phyloP scores from a whole-genome alignment of 2,329 filamentous ascomycete genomes.

The Aureobasidium leucospermi region DNA sequence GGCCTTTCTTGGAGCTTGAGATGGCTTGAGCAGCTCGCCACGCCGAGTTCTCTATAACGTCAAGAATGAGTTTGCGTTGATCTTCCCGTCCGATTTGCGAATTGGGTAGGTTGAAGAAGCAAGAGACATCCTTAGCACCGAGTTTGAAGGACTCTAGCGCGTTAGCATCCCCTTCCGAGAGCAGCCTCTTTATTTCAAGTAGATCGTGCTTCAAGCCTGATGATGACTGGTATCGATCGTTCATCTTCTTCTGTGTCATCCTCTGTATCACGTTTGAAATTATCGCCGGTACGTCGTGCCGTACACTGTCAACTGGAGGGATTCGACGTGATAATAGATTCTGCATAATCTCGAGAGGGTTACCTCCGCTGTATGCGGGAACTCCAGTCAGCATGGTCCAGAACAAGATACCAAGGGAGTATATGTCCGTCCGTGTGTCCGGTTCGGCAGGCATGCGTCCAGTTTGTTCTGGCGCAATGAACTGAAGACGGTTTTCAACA shows the following conservation, averaged over 20 bases:
- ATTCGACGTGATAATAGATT: conserved; percentile 75
- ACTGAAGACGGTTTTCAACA: conserved; percentile 81
- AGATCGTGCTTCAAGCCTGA: conserved; percentile 81
- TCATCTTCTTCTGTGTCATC: conserved; percentile 82
- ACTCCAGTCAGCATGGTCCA: conserved; percentile 78
- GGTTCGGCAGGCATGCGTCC: conserved; percentile 88
- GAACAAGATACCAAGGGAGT: conserved; percentile 81
- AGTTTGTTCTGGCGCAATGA: conserved; percentile 91
- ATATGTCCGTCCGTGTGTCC: conserved; percentile 87
- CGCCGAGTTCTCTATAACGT: conserved; percentile 69
- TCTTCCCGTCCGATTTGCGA: conserved; percentile 71
- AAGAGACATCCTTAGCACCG: conserved; percentile 79
- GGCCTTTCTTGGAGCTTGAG: conserved; percentile 31
- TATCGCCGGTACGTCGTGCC: conserved; percentile 77
- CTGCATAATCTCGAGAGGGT: conserved; percentile 84
- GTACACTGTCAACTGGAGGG: conserved; percentile 65
- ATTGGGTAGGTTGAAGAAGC: conserved; percentile 80
- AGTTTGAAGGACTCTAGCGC: conserved; percentile 68
- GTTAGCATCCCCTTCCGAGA: conserved; percentile 66
- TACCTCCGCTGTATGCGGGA: conserved; percentile 70
- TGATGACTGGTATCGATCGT: conserved; percentile 82
- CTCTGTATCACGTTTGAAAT: conserved; percentile 79
- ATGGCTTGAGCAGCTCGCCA: conserved; percentile 47
- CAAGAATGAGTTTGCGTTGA: conserved; percentile 63
- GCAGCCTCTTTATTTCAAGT: conserved; percentile 61